Percentiles rank a stretch among this genome's conserved stretches.
These are phyloP conservation scores for Lipomyces yamanashiensis DNA, from an alignment of 805 yeast genomes.

Conservation along the genomic window DNA sequence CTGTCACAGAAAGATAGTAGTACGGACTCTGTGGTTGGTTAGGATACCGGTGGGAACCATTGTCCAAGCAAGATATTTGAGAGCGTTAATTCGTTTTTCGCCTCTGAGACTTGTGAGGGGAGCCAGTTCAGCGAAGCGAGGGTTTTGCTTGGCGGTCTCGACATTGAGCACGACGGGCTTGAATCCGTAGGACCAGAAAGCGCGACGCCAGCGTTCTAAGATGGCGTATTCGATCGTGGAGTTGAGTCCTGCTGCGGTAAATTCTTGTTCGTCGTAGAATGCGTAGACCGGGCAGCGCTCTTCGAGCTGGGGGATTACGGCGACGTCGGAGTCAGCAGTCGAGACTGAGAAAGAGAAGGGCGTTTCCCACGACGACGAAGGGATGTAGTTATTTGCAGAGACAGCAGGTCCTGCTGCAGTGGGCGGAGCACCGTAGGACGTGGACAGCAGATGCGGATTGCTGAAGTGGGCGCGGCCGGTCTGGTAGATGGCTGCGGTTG, in stretches of 20 bases:
- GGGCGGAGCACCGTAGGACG: constrained; percentile 4
- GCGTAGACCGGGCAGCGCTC: constrained; percentile 34
- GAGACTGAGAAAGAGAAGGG: constrained; percentile 35
- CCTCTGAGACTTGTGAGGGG: constrained; percentile 11
- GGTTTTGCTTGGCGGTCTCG: constrained; percentile 32
- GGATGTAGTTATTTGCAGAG: constrained; percentile 26
- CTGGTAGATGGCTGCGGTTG: not conserved
- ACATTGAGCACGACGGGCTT: constrained; percentile 39
- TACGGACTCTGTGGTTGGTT: constrained; percentile 36
- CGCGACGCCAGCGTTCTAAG: constrained; percentile 40
- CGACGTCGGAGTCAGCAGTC: constrained; percentile 26
- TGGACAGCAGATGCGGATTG: not conserved
- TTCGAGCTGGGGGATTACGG: constrained; percentile 29
- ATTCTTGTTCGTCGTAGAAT: constrained; percentile 23
- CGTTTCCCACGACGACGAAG: constrained; percentile 30
- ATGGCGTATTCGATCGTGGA: constrained; percentile 33
- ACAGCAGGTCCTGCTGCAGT: not conserved
- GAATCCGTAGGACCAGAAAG: constrained; percentile 42
- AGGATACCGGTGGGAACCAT: constrained; percentile 39
- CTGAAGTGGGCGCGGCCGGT: not conserved
- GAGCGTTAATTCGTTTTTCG: constrained; percentile 12
- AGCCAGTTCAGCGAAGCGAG: constrained; percentile 27
- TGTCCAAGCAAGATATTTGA: constrained; percentile 41
- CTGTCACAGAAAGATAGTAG: not conserved
- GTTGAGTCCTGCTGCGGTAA: constrained; percentile 20